Evolutionary conservation across 495 filamentous ascomycete genomes (phyloP).

Genomic region (Penicillium alfredii): DNA sequence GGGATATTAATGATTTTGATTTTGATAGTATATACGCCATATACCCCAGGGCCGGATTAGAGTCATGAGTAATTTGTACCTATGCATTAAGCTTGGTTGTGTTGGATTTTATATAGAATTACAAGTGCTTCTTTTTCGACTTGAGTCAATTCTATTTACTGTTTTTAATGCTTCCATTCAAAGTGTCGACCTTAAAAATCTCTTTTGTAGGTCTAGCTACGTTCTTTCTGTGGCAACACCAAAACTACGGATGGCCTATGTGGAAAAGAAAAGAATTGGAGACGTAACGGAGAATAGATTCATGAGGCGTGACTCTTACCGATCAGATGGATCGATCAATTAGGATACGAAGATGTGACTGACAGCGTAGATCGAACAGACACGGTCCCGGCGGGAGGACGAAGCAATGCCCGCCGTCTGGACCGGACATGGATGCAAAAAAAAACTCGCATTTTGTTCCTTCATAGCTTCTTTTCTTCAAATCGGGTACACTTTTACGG

Average conservation of each 20-base stretch:
- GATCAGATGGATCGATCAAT: constrained; percentile 27
- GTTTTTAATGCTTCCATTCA: no score
- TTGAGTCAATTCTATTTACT: no score
- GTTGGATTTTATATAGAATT: no score
- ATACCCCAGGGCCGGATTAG: no score
- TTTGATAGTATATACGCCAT: no score
- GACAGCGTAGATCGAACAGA: constrained; percentile 20
- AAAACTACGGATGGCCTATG: no score
- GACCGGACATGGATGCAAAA: constrained; percentile 16
- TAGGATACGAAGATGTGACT: constrained; percentile 31
- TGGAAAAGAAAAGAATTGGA: constrained; percentile 4
- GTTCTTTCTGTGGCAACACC: no score
- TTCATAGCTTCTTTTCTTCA: constrained; percentile 24
- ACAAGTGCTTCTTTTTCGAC: no score
- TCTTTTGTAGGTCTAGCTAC: no score
- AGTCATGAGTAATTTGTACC: no score
- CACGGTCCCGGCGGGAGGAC: constrained; percentile 12
- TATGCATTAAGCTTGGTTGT: no score
- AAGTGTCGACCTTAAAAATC: no score
- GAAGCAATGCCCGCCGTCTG: constrained; percentile 11
- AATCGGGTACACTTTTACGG: constrained; percentile 29
- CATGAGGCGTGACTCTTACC: constrained; percentile 42
- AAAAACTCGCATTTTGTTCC: constrained; percentile 12
- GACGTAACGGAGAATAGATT: constrained; percentile 34
- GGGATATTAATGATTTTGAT: constrained; percentile 8